phyloP scores from a whole-genome alignment of 2,329 filamentous ascomycete genomes.

The Aspergillus pseudoterreus region DNA sequence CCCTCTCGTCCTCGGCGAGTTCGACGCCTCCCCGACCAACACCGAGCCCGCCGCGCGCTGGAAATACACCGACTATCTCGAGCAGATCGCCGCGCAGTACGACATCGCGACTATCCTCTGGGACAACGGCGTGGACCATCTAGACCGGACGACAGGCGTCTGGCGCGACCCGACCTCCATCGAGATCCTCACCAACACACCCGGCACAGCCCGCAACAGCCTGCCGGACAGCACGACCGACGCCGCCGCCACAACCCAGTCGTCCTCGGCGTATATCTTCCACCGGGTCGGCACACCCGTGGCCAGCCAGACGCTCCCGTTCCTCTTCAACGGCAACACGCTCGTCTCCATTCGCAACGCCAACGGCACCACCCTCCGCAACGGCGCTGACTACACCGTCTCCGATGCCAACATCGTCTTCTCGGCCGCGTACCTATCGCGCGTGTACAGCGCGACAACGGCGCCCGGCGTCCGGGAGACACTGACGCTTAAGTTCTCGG shows the following conservation, averaged over 20 bases:
- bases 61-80: conserved; percentile 56
- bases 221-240: conserved; percentile 54
- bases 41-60: conserved; percentile 56
- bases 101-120: conserved; percentile 53
- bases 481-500: conserved; percentile 52
- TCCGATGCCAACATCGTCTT: conserved; percentile 47
- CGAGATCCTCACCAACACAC: conserved; percentile 47
- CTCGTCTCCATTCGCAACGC: conserved; percentile 41
- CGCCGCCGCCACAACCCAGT: conserved; percentile 42
- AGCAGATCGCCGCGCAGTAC: conserved; percentile 48
- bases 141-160: conserved; percentile 46
- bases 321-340: conserved; percentile 54
- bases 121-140: conserved; percentile 58
- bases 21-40: conserved; percentile 47
- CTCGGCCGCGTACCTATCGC: conserved; percentile 44
- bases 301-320: conserved; percentile 44
- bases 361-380: conserved; percentile 33
- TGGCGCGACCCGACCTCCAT: conserved; percentile 53
- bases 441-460: conserved; percentile 40
- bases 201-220: conserved; percentile 45
- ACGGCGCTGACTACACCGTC: conserved; percentile 47
- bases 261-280: conserved; percentile 54
- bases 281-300: conserved; percentile 48
- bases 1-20: conserved; percentile 58
- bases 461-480: conserved; percentile 48